phyloP scores from a whole-genome alignment of 495 filamentous ascomycete genomes.

The Penicillium desertorum region DNA sequence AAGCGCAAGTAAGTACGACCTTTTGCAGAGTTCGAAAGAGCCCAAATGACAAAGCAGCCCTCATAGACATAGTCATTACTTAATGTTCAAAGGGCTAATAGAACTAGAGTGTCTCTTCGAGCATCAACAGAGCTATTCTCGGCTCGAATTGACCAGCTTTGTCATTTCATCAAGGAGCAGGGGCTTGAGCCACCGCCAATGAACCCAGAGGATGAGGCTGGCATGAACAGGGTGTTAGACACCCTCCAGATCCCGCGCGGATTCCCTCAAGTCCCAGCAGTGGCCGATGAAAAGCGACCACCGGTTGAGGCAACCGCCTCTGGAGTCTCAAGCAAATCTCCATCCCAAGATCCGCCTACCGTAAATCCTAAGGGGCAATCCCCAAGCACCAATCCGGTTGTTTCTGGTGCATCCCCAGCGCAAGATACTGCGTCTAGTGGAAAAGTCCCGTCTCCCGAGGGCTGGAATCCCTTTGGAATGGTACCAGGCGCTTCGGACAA shows the following conservation, averaged over 20 bases:
- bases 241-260: slow-evolving; percentile 45
- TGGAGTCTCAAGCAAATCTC: slow-evolving; percentile 12
- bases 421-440: slow-evolving; percentile 20
- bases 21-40: no score
- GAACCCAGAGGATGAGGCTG: slow-evolving; percentile 47
- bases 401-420: slow-evolving; percentile 15
- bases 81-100: slow-evolving; percentile 10
- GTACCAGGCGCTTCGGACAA: slow-evolving; percentile 22
- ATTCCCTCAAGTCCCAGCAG: slow-evolving; percentile 14
- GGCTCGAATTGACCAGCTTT: slow-evolving; percentile 46
- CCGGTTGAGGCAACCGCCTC: neutral
- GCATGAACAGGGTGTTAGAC: slow-evolving; percentile 46
- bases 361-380: slow-evolving; percentile 18
- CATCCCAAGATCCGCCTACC: slow-evolving; percentile 20
- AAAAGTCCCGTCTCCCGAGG: slow-evolving; percentile 18
- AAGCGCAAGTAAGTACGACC: slow-evolving; percentile 45
- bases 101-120: slow-evolving; percentile 46
- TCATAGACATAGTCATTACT: neutral
- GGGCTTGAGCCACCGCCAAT: slow-evolving; percentile 44
- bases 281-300: slow-evolving; percentile 1
- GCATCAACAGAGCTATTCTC: slow-evolving; percentile 51
- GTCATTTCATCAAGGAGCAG: slow-evolving; percentile 47
- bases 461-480: slow-evolving; percentile 30
- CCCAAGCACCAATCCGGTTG: slow-evolving; percentile 6
- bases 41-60: neutral